Evolutionary conservation across 768 basidiomycete genomes (phyloP).

Genomic region (Rhizopogon rudus): DNA sequence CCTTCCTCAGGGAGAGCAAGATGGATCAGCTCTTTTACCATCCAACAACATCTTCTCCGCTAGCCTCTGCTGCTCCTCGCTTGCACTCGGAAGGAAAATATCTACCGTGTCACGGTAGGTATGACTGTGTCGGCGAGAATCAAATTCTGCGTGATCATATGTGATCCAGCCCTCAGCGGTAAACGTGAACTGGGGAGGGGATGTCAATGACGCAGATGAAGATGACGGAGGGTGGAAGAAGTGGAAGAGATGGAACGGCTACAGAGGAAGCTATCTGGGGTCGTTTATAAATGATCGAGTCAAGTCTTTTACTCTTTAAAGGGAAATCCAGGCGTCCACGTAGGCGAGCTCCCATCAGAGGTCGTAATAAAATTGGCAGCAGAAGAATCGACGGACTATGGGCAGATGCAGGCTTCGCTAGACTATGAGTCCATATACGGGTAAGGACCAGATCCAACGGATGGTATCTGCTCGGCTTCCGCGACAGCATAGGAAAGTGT

Average conservation of each 20-base stretch:
- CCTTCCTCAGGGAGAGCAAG: too few relatives aligned
- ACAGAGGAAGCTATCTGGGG: conserved; percentile 54
- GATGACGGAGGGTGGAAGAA: conserved; percentile 52
- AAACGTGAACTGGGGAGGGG: conserved; percentile 64
- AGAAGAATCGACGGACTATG: too few relatives aligned
- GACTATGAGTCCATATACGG: too few relatives aligned
- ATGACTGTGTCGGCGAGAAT: conserved; percentile 55
- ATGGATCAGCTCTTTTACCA: conserved; percentile 36
- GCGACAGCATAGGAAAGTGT: too few relatives aligned
- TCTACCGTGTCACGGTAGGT: conserved; percentile 65
- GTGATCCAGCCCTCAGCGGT: conserved; percentile 37
- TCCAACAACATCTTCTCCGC: conserved; percentile 79
- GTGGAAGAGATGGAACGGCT: conserved; percentile 73
- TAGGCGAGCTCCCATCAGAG: too few relatives aligned
- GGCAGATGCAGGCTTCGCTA: too few relatives aligned
- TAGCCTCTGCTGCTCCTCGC: conserved; percentile 66
- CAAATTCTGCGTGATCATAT: conserved; percentile 59
- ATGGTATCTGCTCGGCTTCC: too few relatives aligned
- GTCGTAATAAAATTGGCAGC: too few relatives aligned
- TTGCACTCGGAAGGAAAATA: conserved; percentile 43
- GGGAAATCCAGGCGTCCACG: too few relatives aligned
- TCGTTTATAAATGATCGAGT: conserved; percentile 45
- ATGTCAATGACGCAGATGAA: conserved; percentile 58
- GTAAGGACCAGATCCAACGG: too few relatives aligned
- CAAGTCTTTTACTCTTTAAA: too few relatives aligned